These are phyloP conservation scores for Furcasterigmium sp. DNA, from an alignment of 2,329 filamentous ascomycete species.

Conservation along the genomic window DNA sequence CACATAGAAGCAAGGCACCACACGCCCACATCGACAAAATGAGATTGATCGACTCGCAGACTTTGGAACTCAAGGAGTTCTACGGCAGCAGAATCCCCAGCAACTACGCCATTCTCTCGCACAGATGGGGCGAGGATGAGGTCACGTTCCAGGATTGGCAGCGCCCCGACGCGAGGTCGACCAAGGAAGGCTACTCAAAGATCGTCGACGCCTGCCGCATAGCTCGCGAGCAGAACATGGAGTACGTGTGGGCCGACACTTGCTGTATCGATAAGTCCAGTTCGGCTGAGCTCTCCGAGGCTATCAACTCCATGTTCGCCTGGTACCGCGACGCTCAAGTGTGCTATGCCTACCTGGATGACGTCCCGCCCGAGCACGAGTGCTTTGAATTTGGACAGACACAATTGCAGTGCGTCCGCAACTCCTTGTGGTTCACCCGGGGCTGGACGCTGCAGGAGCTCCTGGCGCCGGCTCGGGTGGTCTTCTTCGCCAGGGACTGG, in stretches of 20 bases:
- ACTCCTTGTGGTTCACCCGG: conserved; percentile 12
- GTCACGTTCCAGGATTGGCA: conserved; percentile 19
- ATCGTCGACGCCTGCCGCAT: conserved; percentile 9
- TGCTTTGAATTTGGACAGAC: conserved; percentile 8
- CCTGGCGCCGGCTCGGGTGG: conserved; percentile 13
- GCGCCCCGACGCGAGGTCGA: not conserved
- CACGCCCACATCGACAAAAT: too few relatives aligned
- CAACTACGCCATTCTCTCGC: conserved; percentile 25
- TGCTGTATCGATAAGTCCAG: conserved; percentile 18
- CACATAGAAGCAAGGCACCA: too few relatives aligned
- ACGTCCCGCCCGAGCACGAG: conserved; percentile 12
- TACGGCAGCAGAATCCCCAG: not conserved
- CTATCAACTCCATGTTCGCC: conserved; percentile 14
- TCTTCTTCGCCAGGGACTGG: conserved; percentile 15
- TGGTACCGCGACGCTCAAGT: conserved; percentile 12
- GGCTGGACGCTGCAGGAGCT: conserved; percentile 17
- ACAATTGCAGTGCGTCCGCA: too few relatives aligned
- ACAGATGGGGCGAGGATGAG: conserved; percentile 21
- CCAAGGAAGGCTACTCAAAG: conserved; percentile 9
- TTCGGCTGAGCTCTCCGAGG: conserved; percentile 14
- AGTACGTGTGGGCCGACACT: conserved; percentile 18
- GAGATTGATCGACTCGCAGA: not conserved
- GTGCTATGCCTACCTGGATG: conserved; percentile 15
- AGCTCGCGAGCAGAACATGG: conserved; percentile 5
- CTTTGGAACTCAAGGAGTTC: conserved; percentile 1